Percentiles rank a stretch among this genome's conserved stretches.
phyloP scores from a whole-genome alignment of 2,329 filamentous ascomycete species.

The Claviceps sp. region DNA sequence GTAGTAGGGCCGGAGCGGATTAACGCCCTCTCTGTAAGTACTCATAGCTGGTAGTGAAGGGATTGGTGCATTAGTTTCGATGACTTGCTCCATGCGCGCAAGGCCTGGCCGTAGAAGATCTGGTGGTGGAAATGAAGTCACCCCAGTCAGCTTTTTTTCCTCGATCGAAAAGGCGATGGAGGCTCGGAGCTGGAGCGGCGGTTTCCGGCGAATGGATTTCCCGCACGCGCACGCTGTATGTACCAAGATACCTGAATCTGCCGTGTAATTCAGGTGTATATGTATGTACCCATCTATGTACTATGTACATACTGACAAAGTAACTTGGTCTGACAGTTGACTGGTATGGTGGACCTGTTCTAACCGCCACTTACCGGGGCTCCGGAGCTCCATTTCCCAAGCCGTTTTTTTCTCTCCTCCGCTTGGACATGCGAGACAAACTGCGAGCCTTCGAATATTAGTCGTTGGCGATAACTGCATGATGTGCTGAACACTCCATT shows the following conservation, averaged over 20 bases:
- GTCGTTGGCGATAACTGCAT: not conserved
- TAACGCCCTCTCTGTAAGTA: slow-evolving; percentile 34
- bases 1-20: slow-evolving; percentile 59
- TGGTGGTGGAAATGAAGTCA: slow-evolving; percentile 6
- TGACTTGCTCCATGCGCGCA: not conserved
- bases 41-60: slow-evolving; percentile 25
- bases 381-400: slow-evolving; percentile 9
- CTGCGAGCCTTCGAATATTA: not conserved
- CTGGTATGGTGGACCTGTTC: not conserved
- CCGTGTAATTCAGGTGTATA: not conserved
- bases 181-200: slow-evolving; percentile 2
- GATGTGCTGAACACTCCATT: not conserved
- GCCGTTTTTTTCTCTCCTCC: slow-evolving; percentile 2
- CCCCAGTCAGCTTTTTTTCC: not conserved
- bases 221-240: slow-evolving; percentile 5
- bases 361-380: slow-evolving; percentile 7
- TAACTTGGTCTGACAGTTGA: not conserved
- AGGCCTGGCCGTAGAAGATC: not conserved
- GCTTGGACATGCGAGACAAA: not conserved
- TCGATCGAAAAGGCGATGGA: slow-evolving; percentile 5
- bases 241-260: not conserved
- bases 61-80: slow-evolving; percentile 13
- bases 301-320: too few species aligned
- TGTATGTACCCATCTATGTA: not conserved
- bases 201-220: slow-evolving; percentile 22